Conservation (phyloP, 345 rosid genomes). For the Angophora floribunda region DNA sequence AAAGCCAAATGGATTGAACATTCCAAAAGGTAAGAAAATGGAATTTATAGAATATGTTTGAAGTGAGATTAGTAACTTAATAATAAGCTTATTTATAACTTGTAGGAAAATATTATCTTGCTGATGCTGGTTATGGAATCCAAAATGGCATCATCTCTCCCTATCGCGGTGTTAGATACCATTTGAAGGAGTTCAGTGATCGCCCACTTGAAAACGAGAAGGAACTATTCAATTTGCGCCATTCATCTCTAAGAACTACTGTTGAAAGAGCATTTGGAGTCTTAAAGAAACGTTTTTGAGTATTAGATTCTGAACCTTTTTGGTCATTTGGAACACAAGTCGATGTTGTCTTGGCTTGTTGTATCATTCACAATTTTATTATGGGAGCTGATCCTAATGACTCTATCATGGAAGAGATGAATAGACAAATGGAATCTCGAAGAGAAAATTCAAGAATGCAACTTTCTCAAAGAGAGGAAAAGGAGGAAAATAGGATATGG, state of each 20-base stretch:
- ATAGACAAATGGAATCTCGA: background rate
- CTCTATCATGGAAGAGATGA: background rate
- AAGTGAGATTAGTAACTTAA: background rate
- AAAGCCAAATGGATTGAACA: background rate
- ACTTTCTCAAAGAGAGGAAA: background rate
- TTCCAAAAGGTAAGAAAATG: background rate
- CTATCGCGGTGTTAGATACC: background rate
- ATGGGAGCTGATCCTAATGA: background rate
- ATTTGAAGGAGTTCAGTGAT: background rate
- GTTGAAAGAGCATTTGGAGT: no score
- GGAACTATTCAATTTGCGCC: background rate
- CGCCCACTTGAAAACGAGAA: rapidly evolving
- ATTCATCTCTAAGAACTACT: background rate
- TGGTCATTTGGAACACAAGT: background rate
- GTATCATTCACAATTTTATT: background rate
- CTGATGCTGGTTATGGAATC: rapidly evolving
- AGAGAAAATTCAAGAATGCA: background rate
- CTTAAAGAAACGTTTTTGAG: no score
- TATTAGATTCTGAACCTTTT: rapidly evolving
- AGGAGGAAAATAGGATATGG: background rate
- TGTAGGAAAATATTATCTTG: background rate
- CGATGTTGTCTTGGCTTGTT: background rate
- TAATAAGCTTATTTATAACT: no score
- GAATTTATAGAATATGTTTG: no score
- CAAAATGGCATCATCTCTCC: background rate